Evolutionary conservation across 1,139 yeast species (phyloP), one percentile per base, ranked within the genome.

Genomic region (Ogataea hybrid): DNA sequence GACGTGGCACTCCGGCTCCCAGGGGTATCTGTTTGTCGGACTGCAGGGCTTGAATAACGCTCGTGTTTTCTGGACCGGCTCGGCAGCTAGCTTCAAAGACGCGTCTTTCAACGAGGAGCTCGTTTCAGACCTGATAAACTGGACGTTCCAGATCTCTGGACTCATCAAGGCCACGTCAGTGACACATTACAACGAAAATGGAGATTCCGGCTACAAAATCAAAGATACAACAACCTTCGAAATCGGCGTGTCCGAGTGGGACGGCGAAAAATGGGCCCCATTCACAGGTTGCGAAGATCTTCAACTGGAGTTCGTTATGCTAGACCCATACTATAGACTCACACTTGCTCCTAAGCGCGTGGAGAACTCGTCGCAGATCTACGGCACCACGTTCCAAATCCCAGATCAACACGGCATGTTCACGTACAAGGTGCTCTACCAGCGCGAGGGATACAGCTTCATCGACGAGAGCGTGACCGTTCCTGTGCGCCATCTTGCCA

Each of bases 381-480:
- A 80, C 56, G 63, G 72, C 6, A 65, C 75, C 3, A 74, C 74
- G 37, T 88, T 94, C 65, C 75, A 75, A 42, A 67, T 89, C 37
- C 98, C 98, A 17, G 97, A 92, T 63, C 97, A 90, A 59, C 96
- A 92, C 62, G 99, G 99, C 44, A 85, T 92, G 77, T 94, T 89
- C 67, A 87, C 97, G 4, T 88, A 88, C 64, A 76, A 77, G 50
- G 73, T 86, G 38, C 84, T 84, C 56, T 90, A 90, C 69, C 77
- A 78, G 63, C 80, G 96, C 59, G 70, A 78, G n/a, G 97, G 97
- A 7, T 71, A 75, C 53, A 73, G 85, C 23, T 88, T 71, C 63
- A 64, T 92, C 47, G 70, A 71, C 15, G 87, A 84, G 57, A 74
- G 77, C 49, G 73, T 74, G 46, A 81, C 84, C 14, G 89, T 89